Evolutionary conservation across 148 eudicot genomes (phyloP).

Genomic region (Fagopyrum tataricum): DNA sequence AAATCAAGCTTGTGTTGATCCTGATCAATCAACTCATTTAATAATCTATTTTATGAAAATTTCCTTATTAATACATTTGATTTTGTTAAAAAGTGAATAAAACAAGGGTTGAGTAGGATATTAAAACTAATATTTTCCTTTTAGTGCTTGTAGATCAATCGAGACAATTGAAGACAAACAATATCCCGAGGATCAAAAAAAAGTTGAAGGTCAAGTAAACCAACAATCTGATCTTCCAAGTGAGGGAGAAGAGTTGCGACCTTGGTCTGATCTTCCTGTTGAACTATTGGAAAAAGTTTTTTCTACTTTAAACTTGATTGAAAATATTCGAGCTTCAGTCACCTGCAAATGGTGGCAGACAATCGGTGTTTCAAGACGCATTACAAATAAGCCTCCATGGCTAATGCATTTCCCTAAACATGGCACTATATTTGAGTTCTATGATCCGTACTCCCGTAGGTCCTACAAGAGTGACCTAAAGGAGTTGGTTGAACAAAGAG

Average conservation of each 20-base stretch:
- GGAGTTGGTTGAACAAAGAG: constrained; percentile 45
- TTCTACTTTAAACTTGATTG: constrained; percentile 43
- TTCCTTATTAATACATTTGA: not conserved
- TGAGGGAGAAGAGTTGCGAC: constrained; percentile 16
- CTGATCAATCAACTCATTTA: not conserved
- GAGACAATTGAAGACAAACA: constrained; percentile 32
- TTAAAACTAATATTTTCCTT: not conserved
- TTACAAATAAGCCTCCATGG: constrained; percentile 41
- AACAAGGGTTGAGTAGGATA: too few relatives aligned
- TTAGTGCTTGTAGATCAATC: constrained; percentile 26
- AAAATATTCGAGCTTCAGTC: constrained; percentile 54
- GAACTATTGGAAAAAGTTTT: constrained; percentile 58
- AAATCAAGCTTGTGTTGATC: not conserved
- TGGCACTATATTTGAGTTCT: constrained; percentile 54
- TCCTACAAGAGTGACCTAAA: constrained; percentile 45
- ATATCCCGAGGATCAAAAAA: constrained; percentile 16
- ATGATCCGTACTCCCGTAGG: constrained; percentile 53
- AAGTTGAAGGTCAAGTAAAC: not conserved
- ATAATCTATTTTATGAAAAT: not conserved
- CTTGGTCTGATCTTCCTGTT: constrained; percentile 49
- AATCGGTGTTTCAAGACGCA: constrained; percentile 45
- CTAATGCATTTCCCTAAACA: too few relatives aligned
- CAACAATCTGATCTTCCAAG: not conserved
- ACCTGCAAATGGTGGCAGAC: constrained; percentile 61
- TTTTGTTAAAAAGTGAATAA: too few relatives aligned